phyloP scores from a whole-genome alignment of 2,329 filamentous ascomycete species.

The Lachnellula hyalina region DNA sequence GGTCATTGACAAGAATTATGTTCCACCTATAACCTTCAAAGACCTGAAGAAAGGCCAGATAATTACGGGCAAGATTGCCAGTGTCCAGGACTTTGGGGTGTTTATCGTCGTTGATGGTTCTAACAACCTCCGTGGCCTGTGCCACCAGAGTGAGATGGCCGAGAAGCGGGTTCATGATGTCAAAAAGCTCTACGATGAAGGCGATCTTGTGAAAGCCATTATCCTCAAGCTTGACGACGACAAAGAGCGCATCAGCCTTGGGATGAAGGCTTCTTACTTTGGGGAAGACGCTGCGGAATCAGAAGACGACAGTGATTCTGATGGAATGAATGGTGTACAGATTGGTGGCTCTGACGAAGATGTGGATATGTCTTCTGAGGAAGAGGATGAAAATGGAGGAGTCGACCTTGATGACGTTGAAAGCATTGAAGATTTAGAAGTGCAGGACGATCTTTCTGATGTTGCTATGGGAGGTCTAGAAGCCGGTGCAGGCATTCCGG shows the following conservation, averaged over 20 bases:
- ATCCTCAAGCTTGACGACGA: conserved; percentile 71
- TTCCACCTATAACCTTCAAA: conserved; percentile 64
- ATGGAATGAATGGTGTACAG: conserved; percentile 37
- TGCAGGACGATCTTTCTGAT: conserved; percentile 22
- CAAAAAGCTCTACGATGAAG: conserved; percentile 82
- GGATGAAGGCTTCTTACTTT: conserved; percentile 90
- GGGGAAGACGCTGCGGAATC: conserved; percentile 53
- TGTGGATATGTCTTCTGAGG: conserved; percentile 10
- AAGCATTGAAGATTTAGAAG: conserved; percentile 36
- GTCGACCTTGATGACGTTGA: conserved; percentile 33
- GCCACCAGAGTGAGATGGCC: conserved; percentile 88
- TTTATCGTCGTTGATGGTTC: conserved; percentile 89
- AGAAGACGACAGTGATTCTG: conserved; percentile 42
- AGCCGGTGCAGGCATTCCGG: conserved; percentile 34
- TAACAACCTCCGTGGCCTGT: conserved; percentile 84
- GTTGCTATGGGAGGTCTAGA: conserved; percentile 32
- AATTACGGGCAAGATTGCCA: conserved; percentile 84
- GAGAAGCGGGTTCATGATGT: conserved; percentile 77
- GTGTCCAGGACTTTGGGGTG: conserved; percentile 90
- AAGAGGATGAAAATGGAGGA: conserved; percentile 34
- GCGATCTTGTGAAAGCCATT: conserved; percentile 89
- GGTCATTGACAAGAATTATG: conserved; percentile 72
- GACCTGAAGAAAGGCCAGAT: conserved; percentile 76
- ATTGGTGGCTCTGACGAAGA: conserved; percentile 33
- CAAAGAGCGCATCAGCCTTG: conserved; percentile 78